Conservation (phyloP, 805 yeast species). For the Saccharomyces eubayanus region DNA sequence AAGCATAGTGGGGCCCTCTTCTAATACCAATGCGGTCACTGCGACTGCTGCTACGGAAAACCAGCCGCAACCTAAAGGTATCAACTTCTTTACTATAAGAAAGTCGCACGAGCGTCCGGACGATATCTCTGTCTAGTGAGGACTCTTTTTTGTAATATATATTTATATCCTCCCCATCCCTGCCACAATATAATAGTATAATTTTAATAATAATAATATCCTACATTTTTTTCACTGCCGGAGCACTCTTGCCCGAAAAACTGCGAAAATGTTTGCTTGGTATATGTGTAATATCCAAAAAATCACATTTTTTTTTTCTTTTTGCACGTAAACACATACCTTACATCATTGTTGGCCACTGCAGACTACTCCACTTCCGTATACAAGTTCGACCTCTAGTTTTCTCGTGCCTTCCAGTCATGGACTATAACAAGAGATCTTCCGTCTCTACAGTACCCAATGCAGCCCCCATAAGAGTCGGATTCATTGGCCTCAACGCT, state of each 20-base stretch:
- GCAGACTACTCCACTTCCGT: background rate
- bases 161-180: background rate
- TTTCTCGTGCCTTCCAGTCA: background rate
- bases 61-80: constrained; percentile 40
- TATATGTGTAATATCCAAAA: background rate
- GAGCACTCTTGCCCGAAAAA: background rate
- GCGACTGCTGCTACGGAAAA: constrained; percentile 6
- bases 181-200: background rate
- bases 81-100: constrained; percentile 70
- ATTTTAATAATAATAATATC: background rate
- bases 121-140: constrained; percentile 20
- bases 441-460: constrained; percentile 26
- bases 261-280: background rate
- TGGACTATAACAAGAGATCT: constrained; percentile 25
- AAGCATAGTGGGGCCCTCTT: background rate
- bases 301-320: background rate
- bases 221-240: background rate
- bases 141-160: background rate
- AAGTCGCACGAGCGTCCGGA: constrained; percentile 33
- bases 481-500: constrained; percentile 22
- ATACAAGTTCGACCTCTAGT: background rate
- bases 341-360: background rate
- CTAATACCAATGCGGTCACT: background rate
- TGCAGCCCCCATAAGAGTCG: constrained; percentile 23
- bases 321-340: background rate